These are phyloP conservation scores for Cenchrus purpureus DNA, from an alignment of 176 grass and related monocot genomes.

Conservation along the genomic window DNA sequence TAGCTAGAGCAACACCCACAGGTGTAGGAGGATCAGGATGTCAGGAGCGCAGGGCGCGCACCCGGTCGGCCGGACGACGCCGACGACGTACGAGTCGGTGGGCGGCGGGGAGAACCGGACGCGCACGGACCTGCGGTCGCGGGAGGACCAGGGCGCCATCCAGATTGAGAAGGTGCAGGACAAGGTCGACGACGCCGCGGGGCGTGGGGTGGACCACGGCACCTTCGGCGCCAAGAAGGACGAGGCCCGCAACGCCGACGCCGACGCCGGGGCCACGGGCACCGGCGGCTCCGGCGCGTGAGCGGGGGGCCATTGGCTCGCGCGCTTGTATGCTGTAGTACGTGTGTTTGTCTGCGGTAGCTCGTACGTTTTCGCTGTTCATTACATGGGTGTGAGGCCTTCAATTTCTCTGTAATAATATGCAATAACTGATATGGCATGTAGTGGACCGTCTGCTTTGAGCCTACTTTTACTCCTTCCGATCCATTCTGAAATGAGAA, in stretches of 20 bases:
- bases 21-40: slow-evolving; percentile 18
- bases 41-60: slow-evolving; percentile 64
- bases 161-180: slow-evolving; percentile 72
- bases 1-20: too few relatives aligned
- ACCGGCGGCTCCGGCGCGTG: slow-evolving; percentile 43
- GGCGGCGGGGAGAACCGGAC: slow-evolving; percentile 59
- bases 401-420: neutral
- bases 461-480: neutral
- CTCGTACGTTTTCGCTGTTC: neutral
- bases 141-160: slow-evolving; percentile 65
- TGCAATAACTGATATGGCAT: neutral
- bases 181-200: slow-evolving; percentile 57
- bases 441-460: neutral
- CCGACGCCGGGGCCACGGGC: slow-evolving; percentile 34
- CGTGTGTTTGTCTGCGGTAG: neutral
- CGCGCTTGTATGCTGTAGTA: neutral
- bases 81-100: slow-evolving; percentile 75
- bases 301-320: neutral
- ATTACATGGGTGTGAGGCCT: neutral
- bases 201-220: slow-evolving; percentile 25
- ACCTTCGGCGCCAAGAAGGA: slow-evolving; percentile 43
- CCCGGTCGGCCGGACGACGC: slow-evolving; percentile 46
- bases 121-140: slow-evolving; percentile 48
- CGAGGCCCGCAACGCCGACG: neutral
- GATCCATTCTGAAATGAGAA: too few relatives aligned